These are phyloP conservation scores for Kodamaea kaohsiungensis DNA, from an alignment of 805 yeast genomes.

Conservation along the genomic window DNA sequence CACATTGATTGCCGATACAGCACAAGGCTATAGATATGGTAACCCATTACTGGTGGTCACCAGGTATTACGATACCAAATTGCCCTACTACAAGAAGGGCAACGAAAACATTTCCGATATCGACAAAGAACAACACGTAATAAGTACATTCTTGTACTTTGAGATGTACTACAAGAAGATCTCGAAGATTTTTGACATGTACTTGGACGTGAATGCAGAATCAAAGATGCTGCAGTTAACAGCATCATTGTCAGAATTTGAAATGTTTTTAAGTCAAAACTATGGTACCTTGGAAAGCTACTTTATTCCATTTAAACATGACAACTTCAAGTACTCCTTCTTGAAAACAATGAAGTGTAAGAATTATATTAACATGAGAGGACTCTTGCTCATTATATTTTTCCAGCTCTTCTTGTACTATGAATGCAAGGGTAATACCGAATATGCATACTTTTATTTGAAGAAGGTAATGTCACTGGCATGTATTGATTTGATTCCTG, in stretches of 20 bases:
- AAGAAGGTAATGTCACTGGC: slow-evolving; percentile 28
- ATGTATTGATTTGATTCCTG: slow-evolving; percentile 32
- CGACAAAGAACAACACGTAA: slow-evolving; percentile 12
- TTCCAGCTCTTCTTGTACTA: slow-evolving; percentile 42
- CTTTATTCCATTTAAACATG: slow-evolving; percentile 12
- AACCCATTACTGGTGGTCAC: slow-evolving; percentile 32
- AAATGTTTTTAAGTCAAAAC: slow-evolving; percentile 5
- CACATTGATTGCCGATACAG: slow-evolving; percentile 29
- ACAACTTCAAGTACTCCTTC: slow-evolving; percentile 1
- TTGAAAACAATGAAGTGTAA: slow-evolving; percentile 17
- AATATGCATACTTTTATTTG: slow-evolving; percentile 35
- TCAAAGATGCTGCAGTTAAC: slow-evolving; percentile 14
- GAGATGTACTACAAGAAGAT: slow-evolving; percentile 24
- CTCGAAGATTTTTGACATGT: slow-evolving; percentile 14
- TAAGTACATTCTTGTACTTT: slow-evolving; percentile 29
- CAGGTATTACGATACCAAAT: slow-evolving; percentile 28
- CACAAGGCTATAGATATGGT: slow-evolving; percentile 35
- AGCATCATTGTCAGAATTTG: slow-evolving; percentile 10
- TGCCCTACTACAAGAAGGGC: slow-evolving; percentile 35
- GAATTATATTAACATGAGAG: slow-evolving; percentile 17
- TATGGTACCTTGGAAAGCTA: slow-evolving; percentile 26
- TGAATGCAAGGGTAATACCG: slow-evolving; percentile 27
- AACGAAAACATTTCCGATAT: slow-evolving; percentile 34
- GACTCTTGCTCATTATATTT: slow-evolving; percentile 27
- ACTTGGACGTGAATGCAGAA: slow-evolving; percentile 15